phyloP scores from a whole-genome alignment of 306 rosid genomes.

The Alnus glutinosa region DNA sequence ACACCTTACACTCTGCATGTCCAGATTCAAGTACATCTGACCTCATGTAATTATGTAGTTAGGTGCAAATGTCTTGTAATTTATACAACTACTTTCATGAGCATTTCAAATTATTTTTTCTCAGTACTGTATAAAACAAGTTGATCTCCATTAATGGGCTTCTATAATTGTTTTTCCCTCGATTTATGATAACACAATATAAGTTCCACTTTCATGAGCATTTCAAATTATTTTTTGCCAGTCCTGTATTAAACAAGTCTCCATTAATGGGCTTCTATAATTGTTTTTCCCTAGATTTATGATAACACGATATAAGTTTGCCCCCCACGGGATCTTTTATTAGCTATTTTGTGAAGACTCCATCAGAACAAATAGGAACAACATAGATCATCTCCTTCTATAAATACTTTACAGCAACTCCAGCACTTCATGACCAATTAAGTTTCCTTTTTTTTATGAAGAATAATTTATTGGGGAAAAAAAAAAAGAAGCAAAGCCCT shows the following conservation, averaged over 20 bases:
- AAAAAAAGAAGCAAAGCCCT: too few relatives aligned
- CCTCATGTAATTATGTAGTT: background rate
- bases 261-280: background rate
- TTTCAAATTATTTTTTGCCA: background rate
- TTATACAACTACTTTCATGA: background rate
- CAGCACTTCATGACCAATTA: background rate
- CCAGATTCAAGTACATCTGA: background rate
- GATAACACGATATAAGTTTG: background rate
- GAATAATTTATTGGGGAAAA: too few relatives aligned
- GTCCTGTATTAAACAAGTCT: background rate
- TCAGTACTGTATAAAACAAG: background rate
- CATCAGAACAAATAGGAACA: background rate
- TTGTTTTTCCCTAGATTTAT: background rate
- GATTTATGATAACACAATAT: conserved; percentile 1
- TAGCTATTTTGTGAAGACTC: background rate
- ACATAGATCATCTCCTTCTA: background rate
- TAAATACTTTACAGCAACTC: background rate
- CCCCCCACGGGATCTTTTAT: background rate
- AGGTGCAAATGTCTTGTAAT: background rate
- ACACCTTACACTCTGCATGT: background rate
- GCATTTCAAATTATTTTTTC: background rate
- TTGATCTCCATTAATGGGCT: background rate
- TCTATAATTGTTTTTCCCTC: background rate
- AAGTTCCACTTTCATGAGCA: background rate
- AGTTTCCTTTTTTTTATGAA: background rate